Conservation (phyloP, 2,329 filamentous ascomycete species). For the Claviceps capensis region DNA sequence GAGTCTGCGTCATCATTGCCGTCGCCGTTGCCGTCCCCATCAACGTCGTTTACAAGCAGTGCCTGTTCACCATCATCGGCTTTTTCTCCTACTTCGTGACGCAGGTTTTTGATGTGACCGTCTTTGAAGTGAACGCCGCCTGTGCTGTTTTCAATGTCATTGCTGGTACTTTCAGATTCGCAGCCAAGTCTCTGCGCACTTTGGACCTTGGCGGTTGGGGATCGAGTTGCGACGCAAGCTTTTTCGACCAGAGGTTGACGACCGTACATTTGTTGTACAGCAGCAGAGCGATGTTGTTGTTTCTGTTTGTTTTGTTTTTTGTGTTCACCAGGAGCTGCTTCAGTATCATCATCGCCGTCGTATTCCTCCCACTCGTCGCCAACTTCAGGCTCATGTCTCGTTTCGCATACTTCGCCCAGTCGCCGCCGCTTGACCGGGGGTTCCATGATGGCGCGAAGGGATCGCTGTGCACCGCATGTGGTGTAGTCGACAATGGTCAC, state of each 20-base stretch:
- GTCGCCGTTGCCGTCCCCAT: conserved; percentile 16
- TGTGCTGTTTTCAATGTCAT: conserved; percentile 77
- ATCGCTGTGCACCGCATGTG: conserved; percentile 4
- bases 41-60: neutral
- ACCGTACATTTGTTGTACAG: conserved; percentile 33
- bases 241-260: conserved; percentile 48
- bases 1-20: conserved; percentile 16
- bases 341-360: conserved; percentile 26
- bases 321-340: conserved; percentile 34
- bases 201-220: conserved; percentile 73
- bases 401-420: conserved; percentile 28
- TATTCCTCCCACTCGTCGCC: conserved; percentile 5
- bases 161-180: conserved; percentile 71
- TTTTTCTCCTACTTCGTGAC: conserved; percentile 31
- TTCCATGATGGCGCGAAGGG: conserved; percentile 31
- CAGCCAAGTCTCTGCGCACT: conserved; percentile 82
- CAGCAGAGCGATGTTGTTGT: conserved; percentile 25
- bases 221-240: conserved; percentile 51
- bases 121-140: conserved; percentile 81
- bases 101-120: conserved; percentile 60
- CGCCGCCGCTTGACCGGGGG: conserved; percentile 47
- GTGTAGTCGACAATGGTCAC: neutral
- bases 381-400: conserved; percentile 3
- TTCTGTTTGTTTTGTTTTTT: neutral
- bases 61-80: neutral